Evolutionary conservation across 345 rosid species (phyloP).

Genomic region (Mercurialis annua): DNA sequence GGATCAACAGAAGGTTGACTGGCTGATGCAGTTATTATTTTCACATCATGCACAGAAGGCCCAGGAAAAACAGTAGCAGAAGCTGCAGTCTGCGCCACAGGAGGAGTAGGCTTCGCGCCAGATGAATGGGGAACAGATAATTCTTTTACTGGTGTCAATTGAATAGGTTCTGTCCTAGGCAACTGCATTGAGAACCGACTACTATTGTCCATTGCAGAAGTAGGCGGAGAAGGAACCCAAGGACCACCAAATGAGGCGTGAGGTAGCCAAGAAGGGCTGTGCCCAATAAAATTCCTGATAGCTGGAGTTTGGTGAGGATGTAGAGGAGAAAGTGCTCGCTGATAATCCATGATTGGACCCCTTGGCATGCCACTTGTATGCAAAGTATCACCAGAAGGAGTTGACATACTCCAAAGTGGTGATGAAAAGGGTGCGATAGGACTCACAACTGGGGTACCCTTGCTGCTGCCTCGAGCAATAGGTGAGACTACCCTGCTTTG

Average conservation of each 20-base stretch:
- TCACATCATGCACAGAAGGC: conserved; percentile 40
- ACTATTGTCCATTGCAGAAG: conserved; percentile 55
- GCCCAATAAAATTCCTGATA: conserved; percentile 55
- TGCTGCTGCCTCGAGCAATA: conserved; percentile 48
- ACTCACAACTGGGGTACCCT: conserved; percentile 46
- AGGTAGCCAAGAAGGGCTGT: conserved; percentile 64
- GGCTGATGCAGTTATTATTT: conserved; percentile 41
- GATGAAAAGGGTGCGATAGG: conserved; percentile 71
- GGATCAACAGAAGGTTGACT: conserved; percentile 49
- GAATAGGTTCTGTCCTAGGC: conserved; percentile 56
- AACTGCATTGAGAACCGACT: conserved; percentile 46
- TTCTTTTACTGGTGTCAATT: conserved; percentile 62
- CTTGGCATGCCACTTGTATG: conserved; percentile 58
- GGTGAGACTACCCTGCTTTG: conserved; percentile 51
- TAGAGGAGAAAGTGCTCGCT: conserved; percentile 56
- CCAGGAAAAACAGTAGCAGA: conserved; percentile 41
- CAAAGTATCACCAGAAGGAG: conserved; percentile 52
- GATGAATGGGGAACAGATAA: conserved; percentile 43
- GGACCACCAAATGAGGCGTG: conserved; percentile 63
- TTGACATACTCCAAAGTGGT: conserved; percentile 72
- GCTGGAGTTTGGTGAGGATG: conserved; percentile 68
- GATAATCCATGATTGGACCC: conserved; percentile 59
- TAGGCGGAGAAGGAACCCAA: conserved; percentile 69
- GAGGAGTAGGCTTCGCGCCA: conserved; percentile 39
- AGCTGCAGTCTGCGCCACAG: conserved; percentile 37